Evolutionary conservation across 192 early-diverging fungal species (phyloP), one percentile per base, ranked within the genome.

Genomic region (Entomortierella lignicola): DNA sequence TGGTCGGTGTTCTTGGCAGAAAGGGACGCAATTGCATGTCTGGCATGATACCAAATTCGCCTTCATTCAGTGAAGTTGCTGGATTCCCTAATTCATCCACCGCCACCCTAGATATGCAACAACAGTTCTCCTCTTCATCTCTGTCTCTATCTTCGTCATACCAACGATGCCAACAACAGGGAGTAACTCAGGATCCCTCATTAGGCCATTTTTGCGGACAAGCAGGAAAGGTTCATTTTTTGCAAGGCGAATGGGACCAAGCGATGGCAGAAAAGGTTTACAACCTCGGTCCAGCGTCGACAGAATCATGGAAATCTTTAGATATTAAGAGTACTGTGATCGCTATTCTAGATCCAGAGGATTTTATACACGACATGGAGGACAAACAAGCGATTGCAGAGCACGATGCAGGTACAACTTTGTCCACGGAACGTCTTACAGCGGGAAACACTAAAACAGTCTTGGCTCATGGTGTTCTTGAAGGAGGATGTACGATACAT

Each of bases 211-310:
- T 82, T 55, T 77, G 72, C 20, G 81, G 81, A 4, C 81, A 82
- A 29, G 69, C 72, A 2, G 81, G 69, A 15, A 77, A 67, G 26
- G 72, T 82, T 48, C 74, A 77, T 53, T 82, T 82, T 17, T 51
- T 82, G 18, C 66, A 77, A 50, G 81, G 81, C 21, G 65, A 77
- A n/a, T 82, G 81, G 81, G 81, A 82, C 50, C 71, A 77, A 48
- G 53, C 53, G 13, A 82, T 62, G 10, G 69, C 81, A 5, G 81
- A 82, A 42, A 82, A 69, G 37, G 72, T 82, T 5, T 82, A 72
- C 34, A 82, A 82, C 42, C 15, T 70, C 2, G 81, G 81, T 30
- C 81, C 81, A 1, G 73, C 73, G 1, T 82, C 73, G 8, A 71
- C 73, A 12, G 74, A 72, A 37, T 77, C 69, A 32, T 82, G 74